A percentile compares a stretch with the other conserved stretches of the same genome.
Evolutionary conservation across 495 filamentous ascomycete genomes (phyloP).

Genomic region (Penicillium paxilli): DNA sequence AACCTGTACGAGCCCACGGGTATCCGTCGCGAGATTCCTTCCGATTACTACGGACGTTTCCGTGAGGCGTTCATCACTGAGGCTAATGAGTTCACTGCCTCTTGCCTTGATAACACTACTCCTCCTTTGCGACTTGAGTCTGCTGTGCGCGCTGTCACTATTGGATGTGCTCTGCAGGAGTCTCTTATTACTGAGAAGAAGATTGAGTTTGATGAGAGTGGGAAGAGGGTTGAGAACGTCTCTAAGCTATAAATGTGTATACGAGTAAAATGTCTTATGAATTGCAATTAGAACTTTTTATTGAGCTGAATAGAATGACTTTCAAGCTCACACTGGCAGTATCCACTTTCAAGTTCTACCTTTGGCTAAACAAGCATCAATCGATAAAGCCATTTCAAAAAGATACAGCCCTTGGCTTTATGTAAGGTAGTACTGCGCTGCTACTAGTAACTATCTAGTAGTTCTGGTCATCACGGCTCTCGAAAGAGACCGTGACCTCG

Average conservation of each 20-base stretch:
- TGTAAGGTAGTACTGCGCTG: too few relatives aligned
- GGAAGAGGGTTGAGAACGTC: constrained; percentile 21
- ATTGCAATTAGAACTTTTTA: neutral
- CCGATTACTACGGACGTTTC: constrained; percentile 57
- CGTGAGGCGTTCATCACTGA: constrained; percentile 58
- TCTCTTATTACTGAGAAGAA: constrained; percentile 35
- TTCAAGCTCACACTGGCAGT: neutral
- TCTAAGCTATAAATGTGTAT: constrained; percentile 9
- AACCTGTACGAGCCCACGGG: constrained; percentile 46
- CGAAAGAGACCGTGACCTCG: too few relatives aligned
- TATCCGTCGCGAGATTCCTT: constrained; percentile 52
- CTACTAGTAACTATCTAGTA: too few relatives aligned
- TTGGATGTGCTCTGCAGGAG: constrained; percentile 39
- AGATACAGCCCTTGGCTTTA: too few relatives aligned
- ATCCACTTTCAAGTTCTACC: neutral
- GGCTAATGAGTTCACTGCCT: constrained; percentile 55
- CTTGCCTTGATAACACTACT: constrained; percentile 47
- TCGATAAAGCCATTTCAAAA: too few relatives aligned
- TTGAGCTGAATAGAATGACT: neutral
- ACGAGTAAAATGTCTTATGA: neutral
- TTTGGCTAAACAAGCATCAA: neutral
- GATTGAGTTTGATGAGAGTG: constrained; percentile 37
- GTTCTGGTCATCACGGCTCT: too few relatives aligned
- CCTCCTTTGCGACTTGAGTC: constrained; percentile 45
- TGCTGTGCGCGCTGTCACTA: constrained; percentile 31